phyloP scores from a whole-genome alignment of 164 flowering plant species.

The Vitis rotundifolia region DNA sequence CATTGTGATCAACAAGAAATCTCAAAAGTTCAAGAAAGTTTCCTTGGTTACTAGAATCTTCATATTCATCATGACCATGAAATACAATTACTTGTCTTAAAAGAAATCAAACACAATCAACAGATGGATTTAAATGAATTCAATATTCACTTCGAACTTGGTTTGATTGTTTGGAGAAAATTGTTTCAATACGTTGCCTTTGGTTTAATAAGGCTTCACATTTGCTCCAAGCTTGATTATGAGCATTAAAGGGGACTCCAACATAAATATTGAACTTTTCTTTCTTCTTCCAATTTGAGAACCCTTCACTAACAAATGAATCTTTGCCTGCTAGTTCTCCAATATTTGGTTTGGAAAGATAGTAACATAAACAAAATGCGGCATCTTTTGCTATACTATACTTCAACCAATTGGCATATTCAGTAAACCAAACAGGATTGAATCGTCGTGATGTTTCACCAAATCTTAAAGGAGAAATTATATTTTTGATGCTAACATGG shows the following conservation, averaged over 20 bases:
- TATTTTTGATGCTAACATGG: no score
- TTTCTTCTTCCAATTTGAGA: not conserved
- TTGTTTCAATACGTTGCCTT: not conserved
- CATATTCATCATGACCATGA: not conserved
- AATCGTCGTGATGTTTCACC: no score
- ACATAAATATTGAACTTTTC: not conserved
- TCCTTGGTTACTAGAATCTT: not conserved
- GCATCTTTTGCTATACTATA: not conserved
- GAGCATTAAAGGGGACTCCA: not conserved
- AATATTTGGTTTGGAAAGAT: not conserved
- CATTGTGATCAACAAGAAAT: conserved; percentile 4
- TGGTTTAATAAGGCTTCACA: no score
- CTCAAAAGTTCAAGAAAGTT: conserved; percentile 14
- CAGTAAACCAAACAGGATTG: not conserved
- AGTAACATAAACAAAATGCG: not conserved
- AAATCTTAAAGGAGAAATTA: no score
- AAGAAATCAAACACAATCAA: no score
- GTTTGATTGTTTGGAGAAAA: not conserved
- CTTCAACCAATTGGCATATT: conserved; percentile 4
- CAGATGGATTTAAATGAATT: no score
- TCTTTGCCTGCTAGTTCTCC: not conserved
- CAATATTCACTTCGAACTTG: not conserved
- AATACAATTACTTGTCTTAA: no score
- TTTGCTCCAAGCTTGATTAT: no score
- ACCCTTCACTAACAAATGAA: not conserved